Evolutionary conservation across 257 asterid genomes (phyloP).

Genomic region (Osmanthus fragrans): DNA sequence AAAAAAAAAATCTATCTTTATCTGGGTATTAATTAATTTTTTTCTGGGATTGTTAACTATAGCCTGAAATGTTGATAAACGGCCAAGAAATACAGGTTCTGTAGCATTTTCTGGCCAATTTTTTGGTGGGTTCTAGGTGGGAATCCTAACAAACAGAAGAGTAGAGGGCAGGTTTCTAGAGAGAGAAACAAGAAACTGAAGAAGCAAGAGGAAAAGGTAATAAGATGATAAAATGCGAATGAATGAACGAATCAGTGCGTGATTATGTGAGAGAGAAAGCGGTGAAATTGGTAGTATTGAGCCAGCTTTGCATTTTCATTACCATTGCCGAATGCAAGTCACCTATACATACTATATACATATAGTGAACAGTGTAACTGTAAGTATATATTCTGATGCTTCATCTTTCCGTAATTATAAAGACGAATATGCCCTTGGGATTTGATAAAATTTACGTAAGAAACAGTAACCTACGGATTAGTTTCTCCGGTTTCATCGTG

Average conservation of each 20-base stretch:
- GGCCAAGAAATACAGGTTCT: conserved; percentile 26
- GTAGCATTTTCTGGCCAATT: conserved; percentile 30
- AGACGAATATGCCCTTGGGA: conserved; percentile 34
- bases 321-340: conserved; percentile 27
- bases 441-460: not conserved
- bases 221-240: conserved; percentile 26
- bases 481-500: conserved; percentile 24
- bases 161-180: conserved; percentile 27
- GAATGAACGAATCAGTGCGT: conserved; percentile 17
- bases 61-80: conserved; percentile 15
- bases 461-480: conserved; percentile 25
- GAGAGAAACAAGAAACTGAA: conserved; percentile 24
- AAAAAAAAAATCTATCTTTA: not conserved
- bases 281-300: conserved; percentile 11
- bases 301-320: conserved; percentile 33
- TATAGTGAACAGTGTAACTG: not conserved
- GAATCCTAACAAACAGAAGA: conserved; percentile 36
- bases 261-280: conserved; percentile 27
- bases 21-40: not conserved
- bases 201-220: conserved; percentile 24
- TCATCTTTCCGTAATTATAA: not conserved
- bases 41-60: conserved; percentile 1
- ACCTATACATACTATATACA: conserved; percentile 15
- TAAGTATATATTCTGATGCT: not conserved
- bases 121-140: conserved; percentile 11